Evolutionary conservation across 2,329 filamentous ascomycete species (phyloP), one percentile per base, ranked within the genome.

Genomic region (Shiraia sp.): DNA sequence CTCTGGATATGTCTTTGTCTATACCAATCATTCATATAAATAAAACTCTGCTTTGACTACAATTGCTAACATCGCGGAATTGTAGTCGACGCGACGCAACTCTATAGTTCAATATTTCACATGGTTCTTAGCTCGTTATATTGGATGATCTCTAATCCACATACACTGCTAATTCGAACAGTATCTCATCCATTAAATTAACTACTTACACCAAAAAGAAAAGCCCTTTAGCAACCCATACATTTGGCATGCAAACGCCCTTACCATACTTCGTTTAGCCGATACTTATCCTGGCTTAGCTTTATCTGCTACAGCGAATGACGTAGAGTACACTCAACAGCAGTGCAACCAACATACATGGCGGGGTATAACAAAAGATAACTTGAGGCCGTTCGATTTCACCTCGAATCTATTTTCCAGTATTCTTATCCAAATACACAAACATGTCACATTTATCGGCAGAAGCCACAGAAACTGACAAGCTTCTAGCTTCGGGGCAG

Each of bases 401-500:
- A 22, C 19, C 4, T 22, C 19, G 19, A 22, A 5, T 28, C 7
- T 33, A 28, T 16, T 23, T 14, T 25, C 10, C 8, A 47, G 28
- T 24, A 17, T 15, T 12, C 22, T 13, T 10, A 36, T 14, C 13
- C 27, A n/a, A 22, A 8, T 4, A 33, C 19, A 19, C 16, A 36
- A 30, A 5, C 32, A 47, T 47, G 44, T 29, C 40, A 28, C 32
- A n/a, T 35, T 27, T 16, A 26, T 29, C 23, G n/a, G 14, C 15
- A 22, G 35, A 31, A 25, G 25, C 44, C 9, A 30, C 17, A 14
- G 44, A 47, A 25, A 12, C n/a, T 15, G 44, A 44, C 17, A 31
- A 40, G 15, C 44, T 47, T 22, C 28, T 47, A 24, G 36, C n/a
- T 23, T 26, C 43, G 17, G 27, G 35, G 24, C 13, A 24, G 10